Conservation (phyloP, 1,139 yeast genomes). For the Diutina pseudorugosa region DNA sequence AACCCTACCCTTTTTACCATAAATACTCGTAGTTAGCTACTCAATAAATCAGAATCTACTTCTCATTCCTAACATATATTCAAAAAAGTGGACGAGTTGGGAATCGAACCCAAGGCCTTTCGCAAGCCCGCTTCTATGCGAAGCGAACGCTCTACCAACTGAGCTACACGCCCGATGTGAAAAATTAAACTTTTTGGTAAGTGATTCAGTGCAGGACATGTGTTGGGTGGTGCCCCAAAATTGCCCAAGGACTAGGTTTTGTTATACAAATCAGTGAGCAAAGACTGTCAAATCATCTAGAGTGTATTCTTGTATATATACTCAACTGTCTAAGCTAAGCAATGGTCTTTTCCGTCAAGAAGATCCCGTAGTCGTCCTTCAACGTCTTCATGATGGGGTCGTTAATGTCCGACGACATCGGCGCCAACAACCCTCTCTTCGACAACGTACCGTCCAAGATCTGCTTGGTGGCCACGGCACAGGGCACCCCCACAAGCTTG, state of each 20-base stretch:
- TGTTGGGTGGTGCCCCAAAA: too few relatives aligned
- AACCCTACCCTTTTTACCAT: too few relatives aligned
- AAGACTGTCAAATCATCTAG: background rate
- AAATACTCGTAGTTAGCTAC: too few relatives aligned
- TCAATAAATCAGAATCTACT: too few relatives aligned
- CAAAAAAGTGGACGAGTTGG: slow-evolving; percentile 2
- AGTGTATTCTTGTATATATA: background rate
- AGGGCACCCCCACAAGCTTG: slow-evolving; percentile 94
- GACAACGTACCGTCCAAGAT: slow-evolving; percentile 71
- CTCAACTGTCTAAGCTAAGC: slow-evolving; percentile 6
- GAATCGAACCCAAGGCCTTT: slow-evolving; percentile 2
- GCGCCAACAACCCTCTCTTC: slow-evolving; percentile 74
- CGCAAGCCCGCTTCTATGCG: background rate
- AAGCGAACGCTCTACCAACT: slow-evolving; percentile 2
- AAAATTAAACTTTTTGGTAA: background rate
- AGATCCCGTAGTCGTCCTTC: slow-evolving; percentile 83
- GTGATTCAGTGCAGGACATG: too few relatives aligned
- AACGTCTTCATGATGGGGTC: slow-evolving; percentile 84
- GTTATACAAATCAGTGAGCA: too few relatives aligned
- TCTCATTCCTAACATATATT: too few relatives aligned
- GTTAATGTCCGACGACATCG: slow-evolving; percentile 82
- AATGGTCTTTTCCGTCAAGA: slow-evolving; percentile 74
- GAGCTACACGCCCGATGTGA: slow-evolving; percentile 1
- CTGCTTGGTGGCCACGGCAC: slow-evolving; percentile 89
- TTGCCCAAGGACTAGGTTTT: too few relatives aligned